Evolutionary conservation across 176 grass and related monocot species (phyloP), one percentile per base, ranked within the genome.

Genomic region (Oryza meyeriana): DNA sequence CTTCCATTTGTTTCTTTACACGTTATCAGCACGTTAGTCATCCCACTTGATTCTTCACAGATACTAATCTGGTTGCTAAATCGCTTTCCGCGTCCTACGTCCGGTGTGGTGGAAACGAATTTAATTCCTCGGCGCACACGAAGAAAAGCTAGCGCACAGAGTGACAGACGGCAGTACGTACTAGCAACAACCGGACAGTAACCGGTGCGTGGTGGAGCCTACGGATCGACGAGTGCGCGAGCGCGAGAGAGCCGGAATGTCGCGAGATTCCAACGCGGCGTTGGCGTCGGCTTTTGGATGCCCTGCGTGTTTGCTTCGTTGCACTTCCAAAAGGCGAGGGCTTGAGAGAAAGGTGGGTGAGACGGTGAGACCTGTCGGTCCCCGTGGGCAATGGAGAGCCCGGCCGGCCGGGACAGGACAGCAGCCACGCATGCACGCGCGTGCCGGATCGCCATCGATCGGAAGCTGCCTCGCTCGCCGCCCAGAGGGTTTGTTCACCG

Each of bases 241-340:
- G 12, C 10, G 13, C n/a, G n/a, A n/a, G n/a, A n/a, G 42, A 6
- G 66, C 13, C 22, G 17, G 35, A 40, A 70, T 36, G n/a, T 17
- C 0, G 14, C 44, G 12, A 34, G 65, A 69, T 39, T 55, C 29
- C 42, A 26, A 67, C 67, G 77, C 29, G 64, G 68, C 11, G 42
- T 68, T 25, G 78, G 78, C 25, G 24, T 81, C 79, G 16, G 25
- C 79, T 66, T 55, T 75, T 57, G 81, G 6, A 25, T 59, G 25
- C 25, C n/a, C 31, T 6, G 40, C 11, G 1, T 42, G 40, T 2
- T 10, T 42, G 31, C n/a, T 27, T 34, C 20, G 40, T 8, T 20
- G 31, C 26, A 36, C 71, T n/a, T 1, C 31, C 25, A 27, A 22
- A 24, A 58, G 72, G 16, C 32, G 25, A 40, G 75, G 55, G 39